Percentiles rank a stretch among this genome's conserved stretches.
These are phyloP conservation scores for Pleurozium schreberi DNA, from an alignment of 225 moss, liverwort and hornwort species.

Conservation along the genomic window DNA sequence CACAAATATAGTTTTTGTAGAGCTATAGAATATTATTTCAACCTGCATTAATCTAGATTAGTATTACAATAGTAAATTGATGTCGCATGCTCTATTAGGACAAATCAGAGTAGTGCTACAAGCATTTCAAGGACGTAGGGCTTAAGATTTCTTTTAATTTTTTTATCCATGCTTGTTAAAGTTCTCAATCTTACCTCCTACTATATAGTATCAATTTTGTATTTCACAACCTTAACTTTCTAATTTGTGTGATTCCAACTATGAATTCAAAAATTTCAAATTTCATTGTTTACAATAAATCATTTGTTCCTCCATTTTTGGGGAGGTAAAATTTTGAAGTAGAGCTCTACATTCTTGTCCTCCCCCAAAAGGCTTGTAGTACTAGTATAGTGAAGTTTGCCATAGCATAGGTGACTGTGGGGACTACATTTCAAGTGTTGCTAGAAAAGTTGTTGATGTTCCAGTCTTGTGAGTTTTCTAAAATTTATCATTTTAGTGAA, in stretches of 20 bases:
- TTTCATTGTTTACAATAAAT: rapidly evolving
- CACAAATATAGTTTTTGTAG: background rate
- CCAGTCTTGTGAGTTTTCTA: background rate
- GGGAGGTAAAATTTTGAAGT: rapidly evolving
- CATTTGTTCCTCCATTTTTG: background rate
- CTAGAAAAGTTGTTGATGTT: background rate
- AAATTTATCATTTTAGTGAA: background rate
- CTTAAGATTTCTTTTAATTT: background rate
- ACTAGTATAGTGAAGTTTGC: background rate
- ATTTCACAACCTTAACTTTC: rapidly evolving
- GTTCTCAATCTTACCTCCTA: background rate
- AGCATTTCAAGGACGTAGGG: rapidly evolving
- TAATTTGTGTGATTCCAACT: background rate
- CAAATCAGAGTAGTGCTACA: background rate
- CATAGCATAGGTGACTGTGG: background rate
- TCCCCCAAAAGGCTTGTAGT: background rate
- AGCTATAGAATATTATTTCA: background rate
- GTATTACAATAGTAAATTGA: background rate
- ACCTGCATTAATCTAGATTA: background rate
- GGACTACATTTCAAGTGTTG: background rate
- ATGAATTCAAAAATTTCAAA: background rate
- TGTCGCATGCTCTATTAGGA: background rate
- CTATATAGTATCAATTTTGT: background rate
- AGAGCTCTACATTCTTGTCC: background rate
- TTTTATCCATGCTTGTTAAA: background rate